Evolutionary conservation across 306 rosid species (phyloP).

Genomic region (Sicyos baderoa): DNA sequence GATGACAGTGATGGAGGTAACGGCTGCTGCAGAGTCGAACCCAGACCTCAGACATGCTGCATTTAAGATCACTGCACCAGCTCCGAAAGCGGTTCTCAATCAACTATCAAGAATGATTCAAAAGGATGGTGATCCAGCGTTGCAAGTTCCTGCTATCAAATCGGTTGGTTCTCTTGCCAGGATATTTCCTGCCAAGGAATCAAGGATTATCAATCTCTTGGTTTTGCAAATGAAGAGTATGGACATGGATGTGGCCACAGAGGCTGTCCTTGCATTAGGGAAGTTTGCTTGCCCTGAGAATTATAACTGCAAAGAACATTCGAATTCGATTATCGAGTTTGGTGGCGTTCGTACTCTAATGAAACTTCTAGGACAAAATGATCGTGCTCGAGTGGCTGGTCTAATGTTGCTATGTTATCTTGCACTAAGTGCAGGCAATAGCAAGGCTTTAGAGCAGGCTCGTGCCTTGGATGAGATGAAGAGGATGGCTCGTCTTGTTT

Average conservation of each 20-base stretch:
- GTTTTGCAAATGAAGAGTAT: conserved; percentile 49
- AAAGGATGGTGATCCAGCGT: conserved; percentile 26
- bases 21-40: conserved; percentile 51
- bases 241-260: conserved; percentile 52
- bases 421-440: conserved; percentile 58
- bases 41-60: conserved; percentile 64
- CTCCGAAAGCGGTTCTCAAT: conserved; percentile 67
- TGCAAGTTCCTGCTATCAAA: conserved; percentile 61
- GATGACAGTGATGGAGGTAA: conserved; percentile 75
- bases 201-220: conserved; percentile 58
- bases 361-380: conserved; percentile 39
- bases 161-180: conserved; percentile 72
- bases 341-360: conserved; percentile 55
- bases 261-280: conserved; percentile 53
- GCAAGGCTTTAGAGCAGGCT: conserved; percentile 70
- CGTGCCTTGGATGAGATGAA: conserved; percentile 55
- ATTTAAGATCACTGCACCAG: conserved; percentile 56
- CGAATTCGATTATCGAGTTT: conserved; percentile 64
- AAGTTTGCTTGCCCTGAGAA: conserved; percentile 64
- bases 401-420: conserved; percentile 54
- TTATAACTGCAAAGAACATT: conserved; percentile 57
- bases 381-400: conserved; percentile 38
- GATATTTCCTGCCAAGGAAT: conserved; percentile 69
- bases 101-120: conserved; percentile 62
- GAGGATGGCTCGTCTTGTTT: conserved; percentile 48